Evolutionary conservation across 75 land plant species (phyloP), one percentile per base, ranked within the genome.

Genomic region (Azolla pinnata): DNA sequence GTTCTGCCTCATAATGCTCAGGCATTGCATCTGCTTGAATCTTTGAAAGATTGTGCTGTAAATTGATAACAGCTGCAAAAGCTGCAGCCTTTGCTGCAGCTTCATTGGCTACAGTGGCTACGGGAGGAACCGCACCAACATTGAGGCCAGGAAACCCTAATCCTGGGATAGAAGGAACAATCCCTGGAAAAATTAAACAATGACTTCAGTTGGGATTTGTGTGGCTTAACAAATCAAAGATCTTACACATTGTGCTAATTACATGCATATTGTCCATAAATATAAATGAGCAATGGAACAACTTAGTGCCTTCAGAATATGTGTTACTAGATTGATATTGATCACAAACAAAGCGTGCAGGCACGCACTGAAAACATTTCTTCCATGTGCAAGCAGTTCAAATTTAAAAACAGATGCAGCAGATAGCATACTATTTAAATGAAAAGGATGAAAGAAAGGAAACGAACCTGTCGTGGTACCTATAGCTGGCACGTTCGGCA

Each of bases 1-100:
- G 63, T 59, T 93, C 98, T 23, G 89, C 95, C 66, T 89, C 98
- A 79, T 93, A 88, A 42, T 85, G 90, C 64, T 88, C 98, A 24
- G 87, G 90, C 75, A 85, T 66, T 5, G 86, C 81, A 67, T 85
- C 87, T 45, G 84, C 90, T 59, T 85, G 87, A 31, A 93, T 81
- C 74, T 79, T 93, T 1, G 86, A 84, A 32, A 93, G 58, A 67
- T 86, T 89, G 24, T 89, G 83, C 62, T 93, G 98, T 55, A 93
- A 75, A 61, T 92, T 88, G 48, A 85, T 61, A 14, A 86, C 93
- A 62, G 97, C 97, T 45, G 86, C 89, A n/a, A 82, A 28, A 1
- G 97, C 93, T 29, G 76, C 70, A 38, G 81, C 88, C 49, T 81
- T 54, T 35, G 88, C 89, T 42, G 95, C 86, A 35, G 77, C 81